Percentiles rank a stretch among this genome's conserved stretches.
phyloP scores from a whole-genome alignment of 1,139 yeast genomes.

The Lodderomyces pseudojiufengensis region DNA sequence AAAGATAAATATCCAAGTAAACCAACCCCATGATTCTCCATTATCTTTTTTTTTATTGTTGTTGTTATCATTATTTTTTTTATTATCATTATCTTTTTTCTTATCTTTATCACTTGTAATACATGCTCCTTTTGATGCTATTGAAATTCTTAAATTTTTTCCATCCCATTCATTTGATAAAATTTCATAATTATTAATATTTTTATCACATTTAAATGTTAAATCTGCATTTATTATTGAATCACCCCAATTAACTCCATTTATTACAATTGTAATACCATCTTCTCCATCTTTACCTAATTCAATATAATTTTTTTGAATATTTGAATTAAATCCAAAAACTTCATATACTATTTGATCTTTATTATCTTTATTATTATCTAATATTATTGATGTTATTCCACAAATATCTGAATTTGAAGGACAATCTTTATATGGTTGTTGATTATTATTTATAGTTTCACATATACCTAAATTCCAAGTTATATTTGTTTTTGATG shows the following conservation, averaged over 20 bases:
- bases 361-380: slow-evolving; percentile 43
- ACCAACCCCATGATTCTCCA: slow-evolving; percentile 69
- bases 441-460: slow-evolving; percentile 28
- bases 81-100: slow-evolving; percentile 11
- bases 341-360: slow-evolving; percentile 48
- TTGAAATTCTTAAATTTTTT: slow-evolving; percentile 20
- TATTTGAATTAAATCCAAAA: slow-evolving; percentile 43
- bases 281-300: slow-evolving; percentile 21
- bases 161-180: slow-evolving; percentile 33
- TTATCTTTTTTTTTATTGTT: slow-evolving; percentile 29
- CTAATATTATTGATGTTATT: slow-evolving; percentile 41
- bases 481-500: slow-evolving; percentile 56
- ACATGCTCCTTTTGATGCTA: slow-evolving; percentile 39
- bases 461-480: slow-evolving; percentile 77
- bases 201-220: slow-evolving; percentile 48
- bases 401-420: slow-evolving; percentile 70
- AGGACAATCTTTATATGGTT: slow-evolving; percentile 48
- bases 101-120: slow-evolving; percentile 25
- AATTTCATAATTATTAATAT: slow-evolving; percentile 32
- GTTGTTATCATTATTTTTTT: slow-evolving; percentile 15
- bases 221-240: slow-evolving; percentile 48
- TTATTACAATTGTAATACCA: slow-evolving; percentile 46
- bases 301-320: slow-evolving; percentile 29
- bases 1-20: slow-evolving; percentile 69
- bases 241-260: slow-evolving; percentile 73